These are phyloP conservation scores for Xylaria sp. DNA, from an alignment of 2,329 filamentous ascomycete genomes.

Conservation along the genomic window DNA sequence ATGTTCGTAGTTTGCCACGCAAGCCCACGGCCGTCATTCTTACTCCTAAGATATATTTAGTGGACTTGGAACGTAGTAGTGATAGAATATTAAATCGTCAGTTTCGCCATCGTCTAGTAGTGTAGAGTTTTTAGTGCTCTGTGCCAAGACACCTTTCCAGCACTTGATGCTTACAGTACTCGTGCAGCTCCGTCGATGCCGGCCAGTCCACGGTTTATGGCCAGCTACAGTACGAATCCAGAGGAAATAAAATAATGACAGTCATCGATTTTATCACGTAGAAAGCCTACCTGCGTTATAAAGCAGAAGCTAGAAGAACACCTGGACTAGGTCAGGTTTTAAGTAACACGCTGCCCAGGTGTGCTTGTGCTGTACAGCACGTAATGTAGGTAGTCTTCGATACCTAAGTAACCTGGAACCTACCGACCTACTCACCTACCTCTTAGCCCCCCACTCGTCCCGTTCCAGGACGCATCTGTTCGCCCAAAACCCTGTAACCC, in stretches of 20 bases:
- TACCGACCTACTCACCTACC: too few species aligned
- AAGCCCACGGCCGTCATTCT: constrained; percentile 27
- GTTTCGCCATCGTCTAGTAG: neutral
- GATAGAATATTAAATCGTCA: constrained; percentile 11
- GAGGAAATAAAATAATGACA: neutral
- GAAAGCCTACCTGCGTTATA: too few species aligned
- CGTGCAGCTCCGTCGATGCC: neutral
- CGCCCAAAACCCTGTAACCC: constrained; percentile 6
- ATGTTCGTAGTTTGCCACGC: neutral
- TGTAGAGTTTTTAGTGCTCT: neutral
- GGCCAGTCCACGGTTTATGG: neutral
- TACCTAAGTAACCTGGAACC: too few species aligned
- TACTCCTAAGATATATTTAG: neutral
- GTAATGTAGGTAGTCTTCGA: too few species aligned
- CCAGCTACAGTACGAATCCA: neutral
- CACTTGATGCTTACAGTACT: constrained; percentile 3
- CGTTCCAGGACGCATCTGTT: constrained; percentile 7
- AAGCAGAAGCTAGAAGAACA: neutral
- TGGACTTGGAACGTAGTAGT: neutral
- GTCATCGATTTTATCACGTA: too few species aligned
- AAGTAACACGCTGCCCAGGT: too few species aligned
- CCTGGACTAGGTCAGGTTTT: too few species aligned
- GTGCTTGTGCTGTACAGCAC: too few species aligned
- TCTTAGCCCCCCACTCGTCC: constrained; percentile 13
- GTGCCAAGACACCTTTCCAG: neutral